Evolutionary conservation across 1,284 basidiomycete genomes (phyloP), one percentile per base, ranked within the genome.

Genomic region (Ustilago crameri): DNA sequence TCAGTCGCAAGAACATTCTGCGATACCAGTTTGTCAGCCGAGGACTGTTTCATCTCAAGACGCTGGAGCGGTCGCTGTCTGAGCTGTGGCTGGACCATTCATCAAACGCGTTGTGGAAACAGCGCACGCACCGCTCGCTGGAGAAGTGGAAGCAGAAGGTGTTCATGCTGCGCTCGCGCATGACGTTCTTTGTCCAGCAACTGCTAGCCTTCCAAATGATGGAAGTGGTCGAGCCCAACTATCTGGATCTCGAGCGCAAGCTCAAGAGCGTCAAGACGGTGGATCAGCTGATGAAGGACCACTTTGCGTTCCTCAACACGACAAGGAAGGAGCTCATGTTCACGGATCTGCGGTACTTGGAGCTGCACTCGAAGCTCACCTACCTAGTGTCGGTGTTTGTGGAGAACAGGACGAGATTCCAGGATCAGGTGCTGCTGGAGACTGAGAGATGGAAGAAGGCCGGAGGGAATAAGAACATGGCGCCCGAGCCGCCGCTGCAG

Each of bases 1-100:
- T 83, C 48, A 80, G 78, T n/a, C 79, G 79, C 58, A 82, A 81
- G 61, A 80, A 80, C 50, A 80, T 83, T 26, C 62, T 82, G 8
- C 75, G 81, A 14, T 83, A 80, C 70, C 81, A 83, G 52, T 81
- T 82, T 34, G 64, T 83, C 20, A 78, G 76, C 35, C 75, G 81
- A 9, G 67, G 70, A 7, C 65, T 83, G n/a, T 68, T 82, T 40
- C 74, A 82, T 24, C 73, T 83, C 59, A 82, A 83, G 62, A 71
- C 77, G 42, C 59, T 76, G 20, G 81, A 83, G 51, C 59, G 76
- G 3, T 60, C 66, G 35, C 69, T 83, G 9, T 66, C 61, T 7
- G 78, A 79, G 22, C 64, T 82, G 9, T 83, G 80, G 80, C 45
- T 62, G 10, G 81, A 82, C 45, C 80, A 82, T 40, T 67, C 67